These are phyloP conservation scores for Rhizophagus clarus DNA, from an alignment of 192 early-diverging fungal genomes.

Conservation along the genomic window DNA sequence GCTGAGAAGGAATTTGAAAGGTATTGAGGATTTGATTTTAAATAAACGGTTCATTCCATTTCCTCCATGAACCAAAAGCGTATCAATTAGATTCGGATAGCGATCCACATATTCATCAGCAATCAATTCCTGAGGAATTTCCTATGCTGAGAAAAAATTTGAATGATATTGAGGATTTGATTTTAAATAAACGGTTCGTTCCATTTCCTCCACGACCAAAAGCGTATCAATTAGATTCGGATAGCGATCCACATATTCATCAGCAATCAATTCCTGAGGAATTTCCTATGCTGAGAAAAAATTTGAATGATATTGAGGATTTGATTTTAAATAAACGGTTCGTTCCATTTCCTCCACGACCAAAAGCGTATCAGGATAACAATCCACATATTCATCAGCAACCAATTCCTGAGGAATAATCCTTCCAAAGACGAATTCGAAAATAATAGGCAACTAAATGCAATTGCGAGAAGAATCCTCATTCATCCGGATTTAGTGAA, in stretches of 20 bases:
- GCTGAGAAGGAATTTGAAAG: background rate
- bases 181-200: no score
- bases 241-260: background rate
- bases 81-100: background rate
- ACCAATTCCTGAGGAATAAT: background rate
- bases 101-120: slow-evolving; percentile 2
- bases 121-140: background rate
- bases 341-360: no score
- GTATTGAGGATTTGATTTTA: no score
- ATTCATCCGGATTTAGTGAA: slow-evolving; percentile 12
- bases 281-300: background rate
- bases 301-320: no score
- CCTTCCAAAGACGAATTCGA: background rate
- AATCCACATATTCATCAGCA: slow-evolving; percentile 1
- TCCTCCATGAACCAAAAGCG: no score
- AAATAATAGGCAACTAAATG: slow-evolving; percentile 20
- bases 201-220: no score
- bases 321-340: no score
- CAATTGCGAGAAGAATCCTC: slow-evolving; percentile 3
- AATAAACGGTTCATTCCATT: no score
- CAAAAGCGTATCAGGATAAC: background rate
- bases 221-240: background rate
- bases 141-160: no score
- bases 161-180: no score
- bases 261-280: background rate